These are phyloP conservation scores for Claviceps cyperi DNA, from an alignment of 2,329 filamentous ascomycete genomes.

Conservation along the genomic window DNA sequence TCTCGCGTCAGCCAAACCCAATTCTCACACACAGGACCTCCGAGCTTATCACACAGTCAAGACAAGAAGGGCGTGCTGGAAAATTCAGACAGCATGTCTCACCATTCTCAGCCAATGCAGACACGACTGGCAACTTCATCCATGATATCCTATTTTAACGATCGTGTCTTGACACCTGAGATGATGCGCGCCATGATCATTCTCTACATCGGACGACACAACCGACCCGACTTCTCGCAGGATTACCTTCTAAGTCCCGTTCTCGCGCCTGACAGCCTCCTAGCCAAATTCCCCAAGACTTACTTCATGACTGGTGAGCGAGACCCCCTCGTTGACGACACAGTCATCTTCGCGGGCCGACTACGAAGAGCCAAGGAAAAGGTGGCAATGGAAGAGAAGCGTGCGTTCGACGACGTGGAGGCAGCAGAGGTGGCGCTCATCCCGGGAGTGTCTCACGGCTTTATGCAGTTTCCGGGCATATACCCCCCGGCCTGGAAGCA, in stretches of 20 bases:
- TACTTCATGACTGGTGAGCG: constrained; percentile 91
- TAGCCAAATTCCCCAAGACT: constrained; percentile 81
- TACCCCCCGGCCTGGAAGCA: constrained; percentile 87
- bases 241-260: constrained; percentile 87
- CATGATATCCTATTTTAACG: constrained; percentile 98
- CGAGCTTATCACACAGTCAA: constrained; percentile 12
- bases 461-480: constrained; percentile 76
- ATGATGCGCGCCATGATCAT: constrained; percentile 99
- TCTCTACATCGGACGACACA: constrained; percentile 85
- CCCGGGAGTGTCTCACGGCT: constrained; percentile 83
- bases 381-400: constrained; percentile 12
- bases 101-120: constrained; percentile 45
- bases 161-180: constrained; percentile 84
- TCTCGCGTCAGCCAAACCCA: constrained; percentile 27
- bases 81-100: constrained; percentile 23
- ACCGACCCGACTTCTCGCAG: constrained; percentile 80
- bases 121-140: constrained; percentile 87
- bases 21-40: constrained; percentile 34
- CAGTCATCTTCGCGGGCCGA: constrained; percentile 84
- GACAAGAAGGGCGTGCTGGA: constrained; percentile 4
- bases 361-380: constrained; percentile 65
- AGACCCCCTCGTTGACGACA: constrained; percentile 91
- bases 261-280: constrained; percentile 69
- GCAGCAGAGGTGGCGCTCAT: constrained; percentile 63
- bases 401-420: constrained; percentile 24